Evolutionary conservation across 192 early-diverging fungal species (phyloP).

Genomic region (Coemansia sp.): DNA sequence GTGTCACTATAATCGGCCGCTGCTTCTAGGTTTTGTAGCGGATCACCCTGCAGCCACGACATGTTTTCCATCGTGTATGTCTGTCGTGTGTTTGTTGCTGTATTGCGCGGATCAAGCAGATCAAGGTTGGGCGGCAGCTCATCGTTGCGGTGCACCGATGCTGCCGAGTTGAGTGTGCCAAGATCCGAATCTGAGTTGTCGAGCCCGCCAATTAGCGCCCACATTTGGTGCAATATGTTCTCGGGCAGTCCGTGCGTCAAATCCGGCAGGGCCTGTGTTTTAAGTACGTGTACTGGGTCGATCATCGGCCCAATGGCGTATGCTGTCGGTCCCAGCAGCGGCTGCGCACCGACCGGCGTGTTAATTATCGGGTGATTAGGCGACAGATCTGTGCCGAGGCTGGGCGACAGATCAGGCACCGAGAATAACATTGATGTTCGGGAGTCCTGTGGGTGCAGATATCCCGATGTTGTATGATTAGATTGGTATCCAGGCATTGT

Average conservation of each 20-base stretch:
- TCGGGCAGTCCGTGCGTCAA: slow-evolving; percentile 32
- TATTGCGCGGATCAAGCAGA: slow-evolving; percentile 31
- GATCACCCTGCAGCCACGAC: slow-evolving; percentile 17
- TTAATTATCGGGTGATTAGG: slow-evolving; percentile 17
- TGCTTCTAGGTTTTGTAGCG: slow-evolving; percentile 5
- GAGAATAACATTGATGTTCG: slow-evolving; percentile 17
- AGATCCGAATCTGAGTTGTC: background rate
- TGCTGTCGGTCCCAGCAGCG: background rate
- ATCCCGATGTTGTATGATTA: background rate
- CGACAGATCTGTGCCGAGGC: slow-evolving; percentile 12
- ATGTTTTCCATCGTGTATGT: background rate
- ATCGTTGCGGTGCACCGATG: background rate
- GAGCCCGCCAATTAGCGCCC: slow-evolving; percentile 22
- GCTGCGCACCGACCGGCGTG: slow-evolving; percentile 10
- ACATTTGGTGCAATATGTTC: slow-evolving; percentile 28
- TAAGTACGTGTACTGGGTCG: slow-evolving; percentile 35
- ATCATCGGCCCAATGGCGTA: slow-evolving; percentile 3
- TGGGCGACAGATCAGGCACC: slow-evolving; percentile 21
- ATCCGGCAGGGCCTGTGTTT: slow-evolving; percentile 30
- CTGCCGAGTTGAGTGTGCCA: background rate
- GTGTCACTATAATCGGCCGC: background rate
- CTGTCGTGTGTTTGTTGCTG: background rate
- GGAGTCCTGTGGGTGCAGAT: background rate
- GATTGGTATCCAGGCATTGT: background rate
- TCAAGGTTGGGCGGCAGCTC: slow-evolving; percentile 27